A percentile compares a stretch with the other conserved stretches of the same genome.
These are phyloP conservation scores for Arbutus unedo DNA, from an alignment of 148 eudicot genomes.

Conservation along the genomic window DNA sequence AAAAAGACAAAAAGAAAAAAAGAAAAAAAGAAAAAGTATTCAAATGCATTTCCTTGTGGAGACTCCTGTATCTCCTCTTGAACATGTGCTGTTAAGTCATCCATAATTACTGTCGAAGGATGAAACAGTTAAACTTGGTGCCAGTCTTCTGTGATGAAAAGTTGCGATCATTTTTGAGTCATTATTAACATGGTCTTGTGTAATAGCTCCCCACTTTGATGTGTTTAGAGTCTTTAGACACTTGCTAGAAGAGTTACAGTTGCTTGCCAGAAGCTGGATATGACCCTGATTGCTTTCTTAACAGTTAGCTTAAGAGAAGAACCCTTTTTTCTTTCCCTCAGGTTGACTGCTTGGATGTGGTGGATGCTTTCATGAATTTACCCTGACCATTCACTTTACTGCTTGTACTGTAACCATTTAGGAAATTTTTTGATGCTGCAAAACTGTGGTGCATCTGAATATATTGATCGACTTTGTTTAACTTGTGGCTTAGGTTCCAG, in stretches of 20 bases:
- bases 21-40: not conserved
- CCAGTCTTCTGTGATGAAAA: not conserved
- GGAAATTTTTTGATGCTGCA: not conserved
- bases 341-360: not conserved
- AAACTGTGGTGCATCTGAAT: not conserved
- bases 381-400: not conserved
- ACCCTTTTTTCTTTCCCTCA: not conserved
- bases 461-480: slow-evolving; percentile 12
- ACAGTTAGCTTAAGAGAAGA: not conserved
- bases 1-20: not conserved
- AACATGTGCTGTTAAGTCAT: not conserved
- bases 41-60: not conserved
- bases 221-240: not conserved
- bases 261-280: not conserved
- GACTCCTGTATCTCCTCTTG: not conserved
- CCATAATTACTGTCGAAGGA: not conserved
- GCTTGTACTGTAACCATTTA: not conserved
- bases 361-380: not conserved
- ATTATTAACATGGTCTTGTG: not conserved
- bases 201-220: not conserved
- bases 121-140: not conserved
- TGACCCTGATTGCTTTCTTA: not conserved
- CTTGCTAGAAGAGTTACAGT: not conserved
- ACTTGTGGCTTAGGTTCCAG: slow-evolving; percentile 67
- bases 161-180: not conserved